Conservation (phyloP, 2,329 filamentous ascomycete species). For the Penicillium hordei region DNA sequence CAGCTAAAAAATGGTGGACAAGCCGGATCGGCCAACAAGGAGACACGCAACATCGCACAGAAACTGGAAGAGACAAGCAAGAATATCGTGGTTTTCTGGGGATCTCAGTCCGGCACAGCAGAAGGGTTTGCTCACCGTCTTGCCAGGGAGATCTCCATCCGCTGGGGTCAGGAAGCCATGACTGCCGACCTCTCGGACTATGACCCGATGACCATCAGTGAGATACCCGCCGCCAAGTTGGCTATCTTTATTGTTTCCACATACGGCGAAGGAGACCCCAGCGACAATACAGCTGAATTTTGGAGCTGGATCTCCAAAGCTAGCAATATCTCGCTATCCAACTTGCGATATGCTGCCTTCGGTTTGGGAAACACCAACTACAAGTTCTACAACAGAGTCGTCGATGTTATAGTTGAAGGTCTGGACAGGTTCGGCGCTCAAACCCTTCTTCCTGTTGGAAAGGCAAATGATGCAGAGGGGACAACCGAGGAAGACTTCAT, state of each 20-base stretch:
- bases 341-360: slow-evolving; percentile 77
- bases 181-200: too few relatives aligned
- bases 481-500: slow-evolving; percentile 97
- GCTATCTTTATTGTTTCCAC: slow-evolving; percentile 54
- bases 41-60: too few relatives aligned
- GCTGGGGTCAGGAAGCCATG: too few relatives aligned
- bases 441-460: slow-evolving; percentile 75
- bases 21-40: too few relatives aligned
- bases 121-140: too few relatives aligned
- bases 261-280: slow-evolving; percentile 93
- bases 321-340: slow-evolving; percentile 69
- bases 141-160: too few relatives aligned
- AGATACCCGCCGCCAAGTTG: slow-evolving; percentile 77
- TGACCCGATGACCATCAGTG: too few relatives aligned
- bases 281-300: slow-evolving; percentile 92
- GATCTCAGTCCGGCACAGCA: too few relatives aligned
- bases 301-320: slow-evolving; percentile 76
- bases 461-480: slow-evolving; percentile 84
- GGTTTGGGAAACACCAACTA: slow-evolving; percentile 93
- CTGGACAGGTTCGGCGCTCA: slow-evolving; percentile 73
- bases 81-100: too few relatives aligned
- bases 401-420: slow-evolving; percentile 76
- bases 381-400: slow-evolving; percentile 95
- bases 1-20: too few relatives aligned
- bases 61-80: too few relatives aligned